Evolutionary conservation across 495 filamentous ascomycete species (phyloP).

Genomic region (Neurospora discreta): DNA sequence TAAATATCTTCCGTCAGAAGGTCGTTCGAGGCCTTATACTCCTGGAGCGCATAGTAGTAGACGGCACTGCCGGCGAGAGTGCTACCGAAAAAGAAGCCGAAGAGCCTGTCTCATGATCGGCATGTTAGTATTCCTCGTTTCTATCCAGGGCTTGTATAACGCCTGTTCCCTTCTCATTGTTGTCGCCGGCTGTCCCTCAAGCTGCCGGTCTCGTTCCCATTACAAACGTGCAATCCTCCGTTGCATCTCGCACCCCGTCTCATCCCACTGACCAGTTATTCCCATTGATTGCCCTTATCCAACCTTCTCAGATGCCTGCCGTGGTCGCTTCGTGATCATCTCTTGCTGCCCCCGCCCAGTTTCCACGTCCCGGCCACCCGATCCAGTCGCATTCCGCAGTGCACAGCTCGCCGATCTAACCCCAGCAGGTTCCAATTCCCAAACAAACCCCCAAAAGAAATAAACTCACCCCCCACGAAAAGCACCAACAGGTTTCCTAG

Average conservation of each 20-base stretch:
- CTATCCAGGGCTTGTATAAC: neutral
- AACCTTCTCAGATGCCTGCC: too few species aligned
- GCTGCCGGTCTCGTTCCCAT: too few species aligned
- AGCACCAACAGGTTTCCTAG: slow-evolving; percentile 74
- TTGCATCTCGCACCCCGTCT: too few species aligned
- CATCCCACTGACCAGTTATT: neutral
- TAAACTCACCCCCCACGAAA: slow-evolving; percentile 79
- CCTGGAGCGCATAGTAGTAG: slow-evolving; percentile 85
- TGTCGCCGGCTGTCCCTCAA: neutral
- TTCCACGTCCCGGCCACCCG: too few species aligned
- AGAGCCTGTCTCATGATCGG: slow-evolving; percentile 44
- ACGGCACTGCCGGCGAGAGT: slow-evolving; percentile 67
- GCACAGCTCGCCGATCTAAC: too few species aligned
- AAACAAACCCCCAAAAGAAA: slow-evolving; percentile 4
- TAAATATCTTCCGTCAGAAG: slow-evolving; percentile 92
- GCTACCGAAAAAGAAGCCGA: slow-evolving; percentile 86
- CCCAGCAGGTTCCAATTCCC: too few species aligned
- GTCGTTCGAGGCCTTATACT: slow-evolving; percentile 90
- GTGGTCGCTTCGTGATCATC: too few species aligned
- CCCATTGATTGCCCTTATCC: too few species aligned
- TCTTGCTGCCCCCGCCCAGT: too few species aligned
- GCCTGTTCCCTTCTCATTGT: neutral
- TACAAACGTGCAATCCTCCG: too few species aligned
- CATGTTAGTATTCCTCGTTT: neutral
- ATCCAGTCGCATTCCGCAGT: too few species aligned